Conservation (phyloP, 2,329 filamentous ascomycete genomes). For the Colletotrichum euphorbiae region DNA sequence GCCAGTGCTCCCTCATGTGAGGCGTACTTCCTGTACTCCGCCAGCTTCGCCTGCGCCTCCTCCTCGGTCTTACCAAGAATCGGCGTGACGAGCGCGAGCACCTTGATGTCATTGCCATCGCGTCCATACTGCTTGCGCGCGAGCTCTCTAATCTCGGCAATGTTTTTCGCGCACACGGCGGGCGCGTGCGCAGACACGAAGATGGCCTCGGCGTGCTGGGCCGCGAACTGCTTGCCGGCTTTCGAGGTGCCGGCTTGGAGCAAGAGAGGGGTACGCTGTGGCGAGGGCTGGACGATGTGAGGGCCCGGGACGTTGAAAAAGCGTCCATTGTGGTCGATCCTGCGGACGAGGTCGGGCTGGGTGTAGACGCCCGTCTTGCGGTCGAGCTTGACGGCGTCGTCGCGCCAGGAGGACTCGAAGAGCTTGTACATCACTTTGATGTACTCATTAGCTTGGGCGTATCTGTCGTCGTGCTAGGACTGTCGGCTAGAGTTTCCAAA, state of each 20-base stretch:
- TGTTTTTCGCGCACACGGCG: slow-evolving; percentile 68
- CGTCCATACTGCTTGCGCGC: slow-evolving; percentile 66
- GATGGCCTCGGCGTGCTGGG: slow-evolving; percentile 77
- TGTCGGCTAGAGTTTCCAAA: background rate
- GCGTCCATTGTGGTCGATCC: slow-evolving; percentile 75
- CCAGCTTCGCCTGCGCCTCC: slow-evolving; percentile 73
- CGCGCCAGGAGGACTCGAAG: slow-evolving; percentile 74
- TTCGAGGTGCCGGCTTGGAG: slow-evolving; percentile 77
- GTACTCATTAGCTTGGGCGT: slow-evolving; percentile 73
- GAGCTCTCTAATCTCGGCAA: slow-evolving; percentile 70
- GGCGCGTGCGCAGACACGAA: slow-evolving; percentile 76
- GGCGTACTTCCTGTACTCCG: slow-evolving; percentile 71
- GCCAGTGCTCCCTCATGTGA: slow-evolving; percentile 73
- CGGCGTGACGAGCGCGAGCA: slow-evolving; percentile 73
- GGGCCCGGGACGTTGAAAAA: slow-evolving; percentile 74
- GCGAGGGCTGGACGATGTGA: slow-evolving; percentile 73
- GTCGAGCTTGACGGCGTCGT: slow-evolving; percentile 73
- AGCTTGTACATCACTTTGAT: slow-evolving; percentile 74
- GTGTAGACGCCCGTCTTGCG: slow-evolving; percentile 69
- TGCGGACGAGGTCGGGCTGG: slow-evolving; percentile 62
- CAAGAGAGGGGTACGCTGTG: slow-evolving; percentile 76
- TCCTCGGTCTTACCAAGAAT: slow-evolving; percentile 74
- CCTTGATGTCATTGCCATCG: slow-evolving; percentile 72
- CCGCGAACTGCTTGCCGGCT: slow-evolving; percentile 74
- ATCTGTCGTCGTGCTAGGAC: slow-evolving; percentile 71